Conservation (phyloP, 257 asterid species). For the Solanum paucissectum region DNA sequence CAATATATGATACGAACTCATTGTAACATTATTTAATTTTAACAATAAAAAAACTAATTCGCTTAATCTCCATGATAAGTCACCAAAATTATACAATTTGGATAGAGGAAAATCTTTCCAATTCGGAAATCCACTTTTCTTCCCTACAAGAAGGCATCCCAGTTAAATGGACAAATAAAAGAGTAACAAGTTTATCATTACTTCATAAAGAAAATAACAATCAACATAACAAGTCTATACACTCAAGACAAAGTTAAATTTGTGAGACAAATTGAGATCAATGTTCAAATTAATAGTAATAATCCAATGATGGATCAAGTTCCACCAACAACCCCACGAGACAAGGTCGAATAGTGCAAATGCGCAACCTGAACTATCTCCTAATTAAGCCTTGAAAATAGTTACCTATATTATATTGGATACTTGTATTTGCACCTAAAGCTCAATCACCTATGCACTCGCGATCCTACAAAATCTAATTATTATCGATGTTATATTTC, state of each 20-base stretch:
- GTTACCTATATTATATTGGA: neutral
- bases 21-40: neutral
- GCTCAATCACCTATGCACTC: neutral
- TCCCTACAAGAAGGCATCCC: neutral
- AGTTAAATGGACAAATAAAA: no score
- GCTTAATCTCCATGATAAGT: neutral
- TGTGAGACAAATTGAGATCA: neutral
- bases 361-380: neutral
- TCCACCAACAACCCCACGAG: neutral
- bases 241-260: neutral
- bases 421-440: neutral
- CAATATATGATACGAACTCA: neutral
- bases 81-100: neutral
- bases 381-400: neutral
- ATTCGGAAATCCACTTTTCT: neutral
- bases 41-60: neutral
- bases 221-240: neutral
- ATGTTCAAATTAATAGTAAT: neutral
- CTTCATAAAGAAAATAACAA: neutral
- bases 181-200: neutral
- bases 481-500: neutral
- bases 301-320: neutral
- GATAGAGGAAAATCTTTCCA: neutral
- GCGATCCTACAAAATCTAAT: neutral
- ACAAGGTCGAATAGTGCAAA: neutral